Evolutionary conservation across 2,329 filamentous ascomycete species (phyloP), one percentile per base, ranked within the genome.

Genomic region (Sporothrix curviconia): DNA sequence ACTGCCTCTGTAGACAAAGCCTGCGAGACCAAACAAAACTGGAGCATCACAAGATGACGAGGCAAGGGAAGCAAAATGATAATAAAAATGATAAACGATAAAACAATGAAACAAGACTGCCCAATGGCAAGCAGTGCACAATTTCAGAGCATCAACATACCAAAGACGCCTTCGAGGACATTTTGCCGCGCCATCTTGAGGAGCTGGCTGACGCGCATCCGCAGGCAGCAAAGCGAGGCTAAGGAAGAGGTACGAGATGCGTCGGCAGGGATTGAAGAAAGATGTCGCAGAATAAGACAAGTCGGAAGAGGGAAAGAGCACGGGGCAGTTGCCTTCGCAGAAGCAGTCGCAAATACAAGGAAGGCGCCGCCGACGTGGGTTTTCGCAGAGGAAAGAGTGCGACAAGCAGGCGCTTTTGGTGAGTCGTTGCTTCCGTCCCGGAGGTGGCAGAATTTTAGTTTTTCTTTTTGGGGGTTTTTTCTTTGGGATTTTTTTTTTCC

Each of bases 151-250:
- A 30, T 22, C 14, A 6, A 70, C 74, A 59, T 75, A 83, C 80
- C 80, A 66, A 83, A 82, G 64, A 82, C 75, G 70, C 80, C 80
- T 65, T 84, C 80, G 56, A 80, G 71, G 65, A 79, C 71, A 63
- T 73, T 71, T 63, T 78, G 74, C 63, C 76, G 72, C 59, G 78
- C 79, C 80, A 83, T 83, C 68, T 71, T 81, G 56, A 74, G 44
- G 32, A 68, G 49, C 47, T 59, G 64, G 52, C 56, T 47, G n/a
- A 62, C 15, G 60, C 61, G 67, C 72, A 75, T 74, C 57, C 66
- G 67, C 36, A 59, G 15, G 58, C 34, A 17, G 8, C 36, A 17
- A 46, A 37, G 8, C 30, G 46, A 51, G 37, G 42, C 19, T 40
- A 46, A 17, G 30, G 9, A 36, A 42, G 24, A 32, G 14, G 17